Evolutionary conservation across 164 flowering plant genomes (phyloP), one percentile per base, ranked within the genome.

Genomic region (Vitis amurensis): DNA sequence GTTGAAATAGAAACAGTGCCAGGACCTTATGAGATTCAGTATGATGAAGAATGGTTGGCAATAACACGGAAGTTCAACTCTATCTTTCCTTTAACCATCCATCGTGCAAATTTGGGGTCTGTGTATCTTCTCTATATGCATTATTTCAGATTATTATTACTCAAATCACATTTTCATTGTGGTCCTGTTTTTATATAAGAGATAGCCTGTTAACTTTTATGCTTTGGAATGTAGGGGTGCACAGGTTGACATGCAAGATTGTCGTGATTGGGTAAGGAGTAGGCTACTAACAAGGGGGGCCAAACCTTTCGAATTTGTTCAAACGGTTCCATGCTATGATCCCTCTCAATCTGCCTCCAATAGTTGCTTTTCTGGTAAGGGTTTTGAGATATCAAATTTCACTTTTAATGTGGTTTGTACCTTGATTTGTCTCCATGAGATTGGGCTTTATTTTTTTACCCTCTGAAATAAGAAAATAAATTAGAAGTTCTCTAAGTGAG

Each of bases 31-130:
- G 92, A 91, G 75, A 81, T 95, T 72, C 85, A 79, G 51, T 93
- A 90, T 81, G 99, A 95, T 78, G 99, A 95, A 82, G 97, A 95
- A 71, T 95, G 99, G 99, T 81, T 95, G 19, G 91, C 97, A 11
- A 90, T 95, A 75, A 91, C 98, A 47, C 71, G 82, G 78, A 84
- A 76, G 63, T 86, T 78, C 71, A 86, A 93, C 63, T 75, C 82
- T 53, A 63, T 85, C 71, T 80, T 93, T 71, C 98, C 97, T 59
- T 69, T 84, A 55, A 84, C 92, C 10, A 67, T 61, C 15, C 75
- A 19, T 64, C 68, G 66, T 60, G 80, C 83, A 71, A 76, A 80
- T 67, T 86, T 88, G 63, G 72, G 91, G 97, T 89, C 47, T 76
- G 85, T 73, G 63, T 15, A 11, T 31, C 50, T 52, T 37, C 53